Evolutionary conservation across 352 stramenopile species (phyloP), one percentile per base, ranked within the genome.

Genomic region (Globisporangium middletonii): DNA sequence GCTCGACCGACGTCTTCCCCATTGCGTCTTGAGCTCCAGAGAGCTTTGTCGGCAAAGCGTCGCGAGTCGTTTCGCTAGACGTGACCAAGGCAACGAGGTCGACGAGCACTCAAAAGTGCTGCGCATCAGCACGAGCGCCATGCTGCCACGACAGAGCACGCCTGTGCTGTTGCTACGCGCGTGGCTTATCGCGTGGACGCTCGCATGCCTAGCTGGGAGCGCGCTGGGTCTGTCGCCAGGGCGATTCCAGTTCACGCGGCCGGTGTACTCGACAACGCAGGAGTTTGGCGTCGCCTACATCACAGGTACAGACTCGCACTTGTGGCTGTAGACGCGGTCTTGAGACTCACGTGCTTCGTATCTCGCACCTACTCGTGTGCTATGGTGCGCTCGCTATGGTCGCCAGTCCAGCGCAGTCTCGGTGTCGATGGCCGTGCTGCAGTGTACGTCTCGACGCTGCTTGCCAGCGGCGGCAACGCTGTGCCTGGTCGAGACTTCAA

Each of bases 221-320:
- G 30, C 33, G 16, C 18, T 50, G 2, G 67, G 60, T 18, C 19
- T 63, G 38, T 57, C 50, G 0, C 62, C 63, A 8, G 80, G 80
- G 4, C 67, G 80, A 13, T 74, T 89, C 63, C 80, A 89, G 55
- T 91, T 91, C 42, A 53, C 60, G 8, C 67, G 85, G 50, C 48
- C 70, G 7, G n/a, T 70, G 12, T 91, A 88, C 57, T 69, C 61
- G 27, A 86, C 78, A 23, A 81, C 72, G 0, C 62, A 79, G 51
- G 77, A 88, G 45, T 87, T 89, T 60, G 80, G 80, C 18, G 76
- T 91, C 37, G 80, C 78, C 0, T 76, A 80, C 19, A 62, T 86
- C 41, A 76, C 74, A 15, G 70, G 72, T 79, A 58, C 37, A 16
- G 30, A 35, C 19, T 55, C 2, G 26, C 47, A 5, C 35, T 44